Conservation (phyloP, 768 basidiomycete species). For the Calocybe indica region DNA sequence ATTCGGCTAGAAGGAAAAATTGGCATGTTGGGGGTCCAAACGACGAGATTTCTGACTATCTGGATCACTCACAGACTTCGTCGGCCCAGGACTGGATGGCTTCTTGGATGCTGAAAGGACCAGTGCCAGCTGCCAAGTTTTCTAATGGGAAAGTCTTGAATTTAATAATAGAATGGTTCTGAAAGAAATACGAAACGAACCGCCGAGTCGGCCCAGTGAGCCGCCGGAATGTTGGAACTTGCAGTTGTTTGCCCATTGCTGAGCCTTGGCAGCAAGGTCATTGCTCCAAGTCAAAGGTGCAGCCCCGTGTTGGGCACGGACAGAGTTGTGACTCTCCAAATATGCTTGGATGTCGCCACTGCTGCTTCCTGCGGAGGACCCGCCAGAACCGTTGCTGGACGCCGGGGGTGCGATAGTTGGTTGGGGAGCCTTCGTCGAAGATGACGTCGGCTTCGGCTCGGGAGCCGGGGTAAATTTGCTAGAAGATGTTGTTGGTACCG, state of each 20-base stretch:
- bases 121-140: constrained; percentile 74
- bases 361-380: constrained; percentile 17
- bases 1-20: constrained; percentile 34
- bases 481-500: constrained; percentile 12
- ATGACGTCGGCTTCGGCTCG: constrained; percentile 4
- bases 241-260: constrained; percentile 65
- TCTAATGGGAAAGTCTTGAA: constrained; percentile 31
- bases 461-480: constrained; percentile 8
- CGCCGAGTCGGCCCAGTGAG: constrained; percentile 56
- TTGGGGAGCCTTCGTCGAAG: constrained; percentile 1
- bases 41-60: no score
- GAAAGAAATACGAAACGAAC: constrained; percentile 32
- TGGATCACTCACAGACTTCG: constrained; percentile 51
- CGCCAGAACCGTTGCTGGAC: constrained; percentile 8
- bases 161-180: background rate
- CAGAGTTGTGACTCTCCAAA: constrained; percentile 54
- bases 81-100: constrained; percentile 60
- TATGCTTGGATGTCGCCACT: constrained; percentile 46
- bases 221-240: constrained; percentile 67
- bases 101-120: constrained; percentile 38
- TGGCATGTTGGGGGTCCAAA: background rate
- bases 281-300: constrained; percentile 57
- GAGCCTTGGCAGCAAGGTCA: constrained; percentile 53
- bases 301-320: constrained; percentile 63
- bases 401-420: constrained; percentile 10